phyloP scores from a whole-genome alignment of 257 asterid genomes.

The Fraxinus cuspidata region DNA sequence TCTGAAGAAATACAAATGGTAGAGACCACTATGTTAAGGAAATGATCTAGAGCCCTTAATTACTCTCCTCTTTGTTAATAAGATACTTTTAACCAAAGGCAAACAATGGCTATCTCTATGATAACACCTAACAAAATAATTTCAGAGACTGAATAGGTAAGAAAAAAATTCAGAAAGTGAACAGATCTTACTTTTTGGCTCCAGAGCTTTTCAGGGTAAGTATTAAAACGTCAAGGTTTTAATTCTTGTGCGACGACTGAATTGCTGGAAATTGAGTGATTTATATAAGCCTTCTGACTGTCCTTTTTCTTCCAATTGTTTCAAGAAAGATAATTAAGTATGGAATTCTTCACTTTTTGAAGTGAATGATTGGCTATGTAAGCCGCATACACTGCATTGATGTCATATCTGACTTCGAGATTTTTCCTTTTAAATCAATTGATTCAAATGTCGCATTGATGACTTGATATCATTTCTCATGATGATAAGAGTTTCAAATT shows the following conservation, averaged over 20 bases:
- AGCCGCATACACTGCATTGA: background rate
- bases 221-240: constrained; percentile 3
- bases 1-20: constrained; percentile 9
- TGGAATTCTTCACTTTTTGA: background rate
- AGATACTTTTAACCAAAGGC: background rate
- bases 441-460: background rate
- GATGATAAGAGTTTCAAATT: constrained; percentile 1
- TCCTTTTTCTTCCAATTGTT: constrained; percentile 18
- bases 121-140: constrained; percentile 4
- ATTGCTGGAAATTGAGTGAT: constrained; percentile 1
- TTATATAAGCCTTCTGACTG: constrained; percentile 6
- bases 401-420: background rate
- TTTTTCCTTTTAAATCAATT: background rate
- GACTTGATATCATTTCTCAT: background rate
- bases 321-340: constrained; percentile 1
- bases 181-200: background rate
- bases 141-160: constrained; percentile 7
- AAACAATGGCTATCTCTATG: background rate
- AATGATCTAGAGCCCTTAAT: constrained; percentile 4
- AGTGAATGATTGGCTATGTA: background rate
- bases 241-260: constrained; percentile 3
- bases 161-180: background rate
- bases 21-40: constrained; percentile 6
- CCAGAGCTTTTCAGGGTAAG: constrained; percentile 1
- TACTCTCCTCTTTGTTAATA: constrained; percentile 16